phyloP scores from a whole-genome alignment of 2,329 filamentous ascomycete genomes.

The Fusarium mangiferae region DNA sequence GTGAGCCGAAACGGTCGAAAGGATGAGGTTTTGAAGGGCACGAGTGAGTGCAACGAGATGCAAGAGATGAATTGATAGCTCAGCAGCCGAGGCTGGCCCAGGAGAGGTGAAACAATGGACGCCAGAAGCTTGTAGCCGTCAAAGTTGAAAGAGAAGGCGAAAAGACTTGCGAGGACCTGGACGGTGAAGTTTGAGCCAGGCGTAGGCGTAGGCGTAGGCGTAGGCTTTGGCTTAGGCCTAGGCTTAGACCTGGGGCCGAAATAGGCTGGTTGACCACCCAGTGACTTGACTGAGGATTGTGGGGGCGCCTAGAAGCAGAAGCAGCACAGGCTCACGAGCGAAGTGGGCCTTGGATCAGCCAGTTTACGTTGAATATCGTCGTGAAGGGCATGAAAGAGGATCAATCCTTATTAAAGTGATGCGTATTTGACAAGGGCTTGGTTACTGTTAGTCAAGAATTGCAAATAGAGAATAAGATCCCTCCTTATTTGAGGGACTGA shows the following conservation, averaged over 20 bases:
- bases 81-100: constrained; percentile 27
- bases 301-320: constrained; percentile 9
- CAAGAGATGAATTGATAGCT: constrained; percentile 27
- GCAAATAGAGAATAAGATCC: not conserved
- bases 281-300: constrained; percentile 17
- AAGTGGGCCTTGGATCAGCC: constrained; percentile 33
- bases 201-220: constrained; percentile 28
- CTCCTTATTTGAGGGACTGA: not conserved
- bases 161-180: constrained; percentile 38
- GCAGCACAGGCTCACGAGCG: constrained; percentile 15
- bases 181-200: constrained; percentile 44
- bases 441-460: not conserved
- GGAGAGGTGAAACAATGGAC: constrained; percentile 20
- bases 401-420: not conserved
- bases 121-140: constrained; percentile 22
- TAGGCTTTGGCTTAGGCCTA: constrained; percentile 14
- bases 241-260: constrained; percentile 36
- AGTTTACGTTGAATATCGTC: constrained; percentile 13
- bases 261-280: constrained; percentile 36
- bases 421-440: not conserved
- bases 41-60: constrained; percentile 2
- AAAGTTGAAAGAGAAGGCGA: constrained; percentile 23
- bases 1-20: constrained; percentile 32
- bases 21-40: constrained; percentile 9
- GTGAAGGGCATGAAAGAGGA: not conserved